These are phyloP conservation scores for Tetrapyrgos nigripes DNA, from an alignment of 1,284 basidiomycete genomes.

Conservation along the genomic window DNA sequence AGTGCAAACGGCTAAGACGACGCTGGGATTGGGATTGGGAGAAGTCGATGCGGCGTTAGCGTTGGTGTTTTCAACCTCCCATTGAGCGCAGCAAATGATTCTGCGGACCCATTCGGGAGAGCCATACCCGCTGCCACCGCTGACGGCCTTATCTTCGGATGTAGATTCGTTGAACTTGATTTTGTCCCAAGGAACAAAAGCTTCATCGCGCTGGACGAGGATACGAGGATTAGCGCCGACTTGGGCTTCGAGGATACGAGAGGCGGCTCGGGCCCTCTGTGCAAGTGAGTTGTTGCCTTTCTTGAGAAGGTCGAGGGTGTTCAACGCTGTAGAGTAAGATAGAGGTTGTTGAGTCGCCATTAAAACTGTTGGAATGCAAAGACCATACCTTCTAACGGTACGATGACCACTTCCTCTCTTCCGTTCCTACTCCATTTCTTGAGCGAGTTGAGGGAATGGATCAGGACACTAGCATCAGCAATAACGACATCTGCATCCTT, in stretches of 20 bases:
- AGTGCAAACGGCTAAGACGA: constrained; percentile 64
- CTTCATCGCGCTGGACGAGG: constrained; percentile 78
- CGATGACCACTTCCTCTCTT: constrained; percentile 72
- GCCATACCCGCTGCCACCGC: background rate
- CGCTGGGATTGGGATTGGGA: constrained; percentile 39
- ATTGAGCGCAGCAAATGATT: constrained; percentile 79
- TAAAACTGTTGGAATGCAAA: constrained; percentile 18
- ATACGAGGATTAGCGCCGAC: constrained; percentile 82
- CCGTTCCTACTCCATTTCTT: constrained; percentile 83
- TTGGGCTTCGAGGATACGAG: constrained; percentile 82
- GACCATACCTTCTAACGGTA: constrained; percentile 90
- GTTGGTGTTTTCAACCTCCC: constrained; percentile 58
- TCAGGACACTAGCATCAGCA: constrained; percentile 86
- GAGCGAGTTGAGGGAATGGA: constrained; percentile 83
- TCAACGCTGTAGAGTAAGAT: constrained; percentile 63
- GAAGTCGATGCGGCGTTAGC: constrained; percentile 22
- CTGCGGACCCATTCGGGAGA: constrained; percentile 82
- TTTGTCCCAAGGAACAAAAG: constrained; percentile 79
- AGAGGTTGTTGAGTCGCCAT: constrained; percentile 8
- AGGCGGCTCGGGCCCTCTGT: constrained; percentile 82
- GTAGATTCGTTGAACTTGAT: constrained; percentile 52
- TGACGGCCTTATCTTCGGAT: constrained; percentile 7
- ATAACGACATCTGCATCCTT: constrained; percentile 80
- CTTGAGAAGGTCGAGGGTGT: constrained; percentile 93
- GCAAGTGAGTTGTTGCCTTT: constrained; percentile 84